phyloP scores from a whole-genome alignment of 192 early-diverging fungal species.

The Fimicolochytrium jonesii region DNA sequence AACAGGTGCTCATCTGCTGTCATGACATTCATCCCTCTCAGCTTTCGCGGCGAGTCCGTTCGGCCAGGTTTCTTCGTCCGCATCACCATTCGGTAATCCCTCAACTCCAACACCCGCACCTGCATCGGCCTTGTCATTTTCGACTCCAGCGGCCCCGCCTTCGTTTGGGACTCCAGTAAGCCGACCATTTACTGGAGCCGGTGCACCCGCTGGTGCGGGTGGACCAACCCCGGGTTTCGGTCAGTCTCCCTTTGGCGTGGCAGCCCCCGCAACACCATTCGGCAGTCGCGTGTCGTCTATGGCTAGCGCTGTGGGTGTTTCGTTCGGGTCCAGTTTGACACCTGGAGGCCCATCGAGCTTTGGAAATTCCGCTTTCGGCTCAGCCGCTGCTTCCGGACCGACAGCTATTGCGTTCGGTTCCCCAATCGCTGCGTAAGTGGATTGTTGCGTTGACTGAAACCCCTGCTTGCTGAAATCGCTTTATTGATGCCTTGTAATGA shows the following conservation, averaged over 20 bases:
- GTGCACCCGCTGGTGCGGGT: neutral
- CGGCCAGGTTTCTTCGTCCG: conserved; percentile 1
- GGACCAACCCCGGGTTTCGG: neutral
- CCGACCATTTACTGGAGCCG: no score
- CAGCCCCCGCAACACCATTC: neutral
- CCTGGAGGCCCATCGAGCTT: neutral
- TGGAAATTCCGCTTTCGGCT: neutral
- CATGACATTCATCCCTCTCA: neutral
- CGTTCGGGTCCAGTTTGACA: conserved; percentile 4
- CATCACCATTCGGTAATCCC: neutral
- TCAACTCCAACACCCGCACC: neutral
- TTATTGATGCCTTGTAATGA: neutral
- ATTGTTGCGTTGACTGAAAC: no score
- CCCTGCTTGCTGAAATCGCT: neutral
- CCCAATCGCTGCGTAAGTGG: neutral
- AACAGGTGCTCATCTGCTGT: neutral
- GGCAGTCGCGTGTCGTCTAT: neutral
- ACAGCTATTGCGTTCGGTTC: neutral
- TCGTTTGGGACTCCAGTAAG: no score
- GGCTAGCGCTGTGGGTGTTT: conserved; percentile 5
- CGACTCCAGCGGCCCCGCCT: no score
- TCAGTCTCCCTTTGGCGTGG: neutral
- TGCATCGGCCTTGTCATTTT: neutral
- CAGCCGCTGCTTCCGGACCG: neutral
- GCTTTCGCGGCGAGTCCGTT: neutral